phyloP scores from a whole-genome alignment of 345 rosid genomes.

The Citrus sp. region DNA sequence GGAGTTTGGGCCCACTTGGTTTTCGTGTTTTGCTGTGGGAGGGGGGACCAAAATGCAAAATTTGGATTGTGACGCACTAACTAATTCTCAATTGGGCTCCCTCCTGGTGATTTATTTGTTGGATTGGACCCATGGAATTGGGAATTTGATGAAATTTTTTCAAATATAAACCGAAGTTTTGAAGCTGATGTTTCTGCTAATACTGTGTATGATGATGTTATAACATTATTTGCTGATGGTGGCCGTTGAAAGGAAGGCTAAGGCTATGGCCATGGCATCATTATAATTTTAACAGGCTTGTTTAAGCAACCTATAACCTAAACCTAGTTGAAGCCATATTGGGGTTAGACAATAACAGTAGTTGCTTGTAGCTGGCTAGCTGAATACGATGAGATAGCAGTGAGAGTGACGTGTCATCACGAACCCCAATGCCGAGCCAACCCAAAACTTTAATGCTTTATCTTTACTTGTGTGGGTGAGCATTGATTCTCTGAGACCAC shows the following conservation, averaged over 20 bases:
- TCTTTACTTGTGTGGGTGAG: not conserved
- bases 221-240: not conserved
- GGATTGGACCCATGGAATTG: not conserved
- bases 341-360: not conserved
- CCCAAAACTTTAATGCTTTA: not conserved
- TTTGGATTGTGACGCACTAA: slow-evolving; percentile 21
- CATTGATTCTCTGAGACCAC: not conserved
- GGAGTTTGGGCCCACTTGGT: slow-evolving; percentile 19
- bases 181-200: not conserved
- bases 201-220: not conserved
- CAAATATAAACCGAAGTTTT: not conserved
- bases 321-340: not conserved
- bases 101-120: not conserved
- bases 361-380: not conserved
- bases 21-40: slow-evolving; percentile 15
- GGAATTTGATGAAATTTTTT: no score
- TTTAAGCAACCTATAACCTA: not conserved
- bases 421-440: not conserved
- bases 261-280: not conserved
- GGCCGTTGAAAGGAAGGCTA: not conserved
- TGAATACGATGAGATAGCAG: not conserved
- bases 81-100: not conserved
- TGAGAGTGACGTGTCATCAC: not conserved
- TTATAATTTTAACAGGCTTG: not conserved
- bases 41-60: slow-evolving; percentile 24